Evolutionary conservation across 169 alveolate species (phyloP), one percentile per base, ranked within the genome.

Genomic region (Cryptosporidium sp.): DNA sequence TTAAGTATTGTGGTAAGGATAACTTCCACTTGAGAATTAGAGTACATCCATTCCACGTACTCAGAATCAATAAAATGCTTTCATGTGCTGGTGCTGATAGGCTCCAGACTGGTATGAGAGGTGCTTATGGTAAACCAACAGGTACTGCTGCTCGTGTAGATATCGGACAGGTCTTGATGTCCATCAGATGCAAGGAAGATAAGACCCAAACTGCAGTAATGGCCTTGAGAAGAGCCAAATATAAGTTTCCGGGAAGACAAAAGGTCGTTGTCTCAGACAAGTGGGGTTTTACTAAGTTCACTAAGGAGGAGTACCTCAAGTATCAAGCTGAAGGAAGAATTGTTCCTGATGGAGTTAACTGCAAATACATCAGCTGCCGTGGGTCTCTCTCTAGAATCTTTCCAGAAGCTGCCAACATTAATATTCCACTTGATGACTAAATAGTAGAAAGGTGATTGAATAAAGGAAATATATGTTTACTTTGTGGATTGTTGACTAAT

Each of bases 51-150:
- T 98, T 97, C 98, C 99, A 98, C 95, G 99, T 98, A 75, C 94
- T 98, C 85, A 98, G 99, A 86, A 98, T 98, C 94, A 98, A 98
- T 96, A 98, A 98, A 92, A 98, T 98, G 99, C 99, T 98, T 95
- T 97, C 99, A 58, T 98, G 99, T 93, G 99, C 99, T 48, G 99
- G 99, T 70, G 99, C 99, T 48, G 99, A 98, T 96, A 95, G 99
- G 94, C 98, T 98, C 68, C 98, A 98, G 92, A 96, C 98, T n/a
- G 99, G 99, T 92, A 98, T 98, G 99, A 97, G 99, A 92, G 99
- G 99, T 41, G 99, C 99, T 85, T 98, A 96, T 92, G 99, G 99
- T 71, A 98, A 98, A 95, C 99, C 99, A 16, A 96, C 96, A 74
- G 99, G 99, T 67, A 95, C 97, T 71, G 98, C 96, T 21, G 99